Evolutionary conservation across 73 alveolate species (phyloP), one percentile per base, ranked within the genome.

Genomic region (Paraurostyla sp.): DNA sequence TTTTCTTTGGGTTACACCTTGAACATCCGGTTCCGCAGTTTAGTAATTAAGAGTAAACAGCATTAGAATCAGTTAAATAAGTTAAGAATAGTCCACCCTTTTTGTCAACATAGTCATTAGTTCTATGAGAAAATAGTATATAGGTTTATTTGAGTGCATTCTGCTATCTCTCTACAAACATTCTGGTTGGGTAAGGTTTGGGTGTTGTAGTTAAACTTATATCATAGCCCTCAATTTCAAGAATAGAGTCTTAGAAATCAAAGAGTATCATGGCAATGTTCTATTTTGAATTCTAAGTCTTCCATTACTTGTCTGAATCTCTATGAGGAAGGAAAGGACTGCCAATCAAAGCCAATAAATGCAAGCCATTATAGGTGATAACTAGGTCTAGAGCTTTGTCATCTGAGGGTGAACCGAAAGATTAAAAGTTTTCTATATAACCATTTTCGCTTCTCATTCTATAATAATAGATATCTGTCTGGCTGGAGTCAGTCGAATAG

Each of bases 401-500:
- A 58, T 76, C 91, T 13, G 41, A 27, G 2, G 91, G 87, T 2
- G 91, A 88, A 0, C 90, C 94, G 30, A 78, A 50, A 33, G 48
- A 42, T 49, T 52, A 0, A 0, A 41, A 23, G 33, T 42, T 35
- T 20, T 56, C 94, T 0, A 76, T 40, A 13, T 15, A 30, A 0
- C 94, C 94, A 25, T 85, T 88, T 43, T 56, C 85, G 27, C 49
- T 22, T 45, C 91, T 52, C 33, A 88, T 6, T 78, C 87, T 76
- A 36, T 80, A 88, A 65, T 75, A 50, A 23, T 57, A 52, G 43
- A 88, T 88, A 76, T 88, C 94, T 20, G 62, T 65, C 41, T 42
- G 41, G 30, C 71, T 30, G 6, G 94, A 22, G 29, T 76, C 41
- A 16, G 80, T 42, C 0, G 91, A 33, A 36, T 54, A 88, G 1